These are phyloP conservation scores for Lepidium africanum DNA, from an alignment of 345 rosid species.

Conservation along the genomic window DNA sequence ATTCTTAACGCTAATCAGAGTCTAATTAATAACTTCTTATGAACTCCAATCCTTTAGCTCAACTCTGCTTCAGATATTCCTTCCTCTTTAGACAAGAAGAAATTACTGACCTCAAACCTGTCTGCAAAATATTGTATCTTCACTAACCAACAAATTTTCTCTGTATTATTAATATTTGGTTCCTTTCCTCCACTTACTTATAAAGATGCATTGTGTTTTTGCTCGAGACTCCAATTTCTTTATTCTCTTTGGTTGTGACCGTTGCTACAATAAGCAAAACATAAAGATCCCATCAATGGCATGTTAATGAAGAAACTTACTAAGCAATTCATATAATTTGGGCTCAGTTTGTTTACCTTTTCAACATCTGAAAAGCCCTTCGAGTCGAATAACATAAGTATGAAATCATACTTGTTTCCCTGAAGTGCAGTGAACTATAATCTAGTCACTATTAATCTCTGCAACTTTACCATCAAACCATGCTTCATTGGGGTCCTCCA, in stretches of 20 bases:
- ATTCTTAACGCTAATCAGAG: too few species aligned
- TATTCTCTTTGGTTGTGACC: slow-evolving; percentile 19
- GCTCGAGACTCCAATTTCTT: slow-evolving; percentile 16
- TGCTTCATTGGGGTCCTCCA: slow-evolving; percentile 81
- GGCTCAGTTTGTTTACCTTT: too few species aligned
- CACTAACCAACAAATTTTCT: not conserved
- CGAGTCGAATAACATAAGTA: too few species aligned
- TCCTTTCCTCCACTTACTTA: slow-evolving; percentile 5
- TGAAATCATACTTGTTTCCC: too few species aligned
- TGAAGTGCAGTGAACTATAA: slow-evolving; percentile 79
- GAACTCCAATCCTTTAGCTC: too few species aligned
- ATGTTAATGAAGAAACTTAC: slow-evolving; percentile 3
- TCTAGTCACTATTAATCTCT: slow-evolving; percentile 56
- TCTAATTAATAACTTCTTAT: too few species aligned
- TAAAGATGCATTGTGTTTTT: slow-evolving; percentile 21
- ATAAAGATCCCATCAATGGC: not conserved
- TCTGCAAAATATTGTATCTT: not conserved
- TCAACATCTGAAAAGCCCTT: too few species aligned
- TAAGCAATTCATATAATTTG: too few species aligned
- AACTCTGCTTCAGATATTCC: too few species aligned
- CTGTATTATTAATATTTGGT: not conserved
- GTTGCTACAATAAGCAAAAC: slow-evolving; percentile 10
- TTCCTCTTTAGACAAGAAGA: too few species aligned
- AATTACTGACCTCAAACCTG: too few species aligned
- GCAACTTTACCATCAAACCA: slow-evolving; percentile 94